Percentiles rank a stretch among this genome's conserved stretches.
phyloP scores from a whole-genome alignment of 768 basidiomycete genomes.

The Tephrocybe sp. region DNA sequence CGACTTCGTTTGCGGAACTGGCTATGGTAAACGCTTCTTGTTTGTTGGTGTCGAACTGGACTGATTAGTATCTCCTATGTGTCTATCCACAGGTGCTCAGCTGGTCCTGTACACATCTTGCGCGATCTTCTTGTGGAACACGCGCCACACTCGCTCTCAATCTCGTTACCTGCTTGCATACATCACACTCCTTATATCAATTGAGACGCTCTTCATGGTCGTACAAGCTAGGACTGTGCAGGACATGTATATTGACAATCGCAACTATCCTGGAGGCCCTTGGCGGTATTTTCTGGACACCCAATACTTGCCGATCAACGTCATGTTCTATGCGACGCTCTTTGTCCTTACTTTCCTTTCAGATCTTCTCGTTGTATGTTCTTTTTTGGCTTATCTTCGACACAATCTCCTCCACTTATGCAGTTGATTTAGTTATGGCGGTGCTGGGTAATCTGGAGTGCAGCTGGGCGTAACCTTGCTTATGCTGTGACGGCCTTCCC shows the following conservation, averaged over 20 bases:
- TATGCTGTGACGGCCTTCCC: slow-evolving; percentile 28
- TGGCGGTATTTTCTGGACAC: slow-evolving; percentile 43
- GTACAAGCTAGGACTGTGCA: slow-evolving; percentile 40
- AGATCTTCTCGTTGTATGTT: slow-evolving; percentile 33
- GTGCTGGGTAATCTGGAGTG: slow-evolving; percentile 39
- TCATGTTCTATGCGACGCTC: slow-evolving; percentile 40
- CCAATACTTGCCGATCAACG: slow-evolving; percentile 38
- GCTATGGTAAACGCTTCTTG: slow-evolving; percentile 32
- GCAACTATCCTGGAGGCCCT: slow-evolving; percentile 40
- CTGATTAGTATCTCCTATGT: neutral
- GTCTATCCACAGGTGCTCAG: slow-evolving; percentile 29
- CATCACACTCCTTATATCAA: slow-evolving; percentile 32
- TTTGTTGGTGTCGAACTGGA: neutral
- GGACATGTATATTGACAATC: slow-evolving; percentile 40
- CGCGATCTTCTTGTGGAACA: slow-evolving; percentile 35
- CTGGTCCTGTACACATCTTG: slow-evolving; percentile 36
- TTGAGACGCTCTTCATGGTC: slow-evolving; percentile 36
- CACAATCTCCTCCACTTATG: neutral
- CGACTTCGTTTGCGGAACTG: slow-evolving; percentile 38
- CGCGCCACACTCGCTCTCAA: slow-evolving; percentile 25
- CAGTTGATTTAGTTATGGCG: slow-evolving; percentile 32
- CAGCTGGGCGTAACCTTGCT: slow-evolving; percentile 22
- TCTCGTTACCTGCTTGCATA: slow-evolving; percentile 35
- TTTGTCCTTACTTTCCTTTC: slow-evolving; percentile 42
- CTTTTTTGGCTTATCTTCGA: neutral